Evolutionary conservation across 78 protist genomes (phyloP), one percentile per base, ranked within the genome.

Genomic region (Dictyostelium purpureum): DNA sequence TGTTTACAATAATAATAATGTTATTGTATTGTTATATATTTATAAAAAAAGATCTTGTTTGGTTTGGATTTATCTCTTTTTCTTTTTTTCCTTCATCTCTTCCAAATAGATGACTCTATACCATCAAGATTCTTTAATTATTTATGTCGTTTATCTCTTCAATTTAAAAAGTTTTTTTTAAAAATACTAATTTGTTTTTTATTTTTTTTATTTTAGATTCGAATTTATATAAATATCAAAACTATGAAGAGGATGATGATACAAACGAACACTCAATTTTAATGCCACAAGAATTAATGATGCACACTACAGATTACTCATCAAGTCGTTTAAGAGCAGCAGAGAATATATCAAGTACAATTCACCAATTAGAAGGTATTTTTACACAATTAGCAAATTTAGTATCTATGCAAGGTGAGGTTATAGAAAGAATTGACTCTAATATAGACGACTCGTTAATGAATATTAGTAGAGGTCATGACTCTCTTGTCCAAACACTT

Each of bases 311-410:
- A 14, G 75, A 85, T 73, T 59, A 85, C 33, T 59, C 92, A 47
- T 63, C 78, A 47, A 40, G 67, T 40, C 63, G 92, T 71, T 73
- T 85, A 42, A 37, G 92, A 73, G 79, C 92, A 45, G 82, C 92
- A 6, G 92, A 85, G n/a, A 73, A 63, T 26, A 85, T 85, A n/a
- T 70, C 92, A 61, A 43, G 77, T 11, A 85, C 92, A 0, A 85
- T 85, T 61, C 74, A 85, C 21, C 92, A 85, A 85, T 73, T 85
- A 26, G 92, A 85, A 61, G 38, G 74, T 19, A 85, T 85, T 37
- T 85, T 85, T 65, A 49, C 78, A 26, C 92, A 85, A 85, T 59
- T 85, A 28, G 92, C 92, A 35, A 85, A 73, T 35, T 57, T 85
- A 7, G 92, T 85, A 24, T 61, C 78, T 24, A 56, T 38, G 38